A percentile compares a stretch with the other conserved stretches of the same genome.
Evolutionary conservation across 495 filamentous ascomycete genomes (phyloP).

Genomic region (Penicillium odoratum): DNA sequence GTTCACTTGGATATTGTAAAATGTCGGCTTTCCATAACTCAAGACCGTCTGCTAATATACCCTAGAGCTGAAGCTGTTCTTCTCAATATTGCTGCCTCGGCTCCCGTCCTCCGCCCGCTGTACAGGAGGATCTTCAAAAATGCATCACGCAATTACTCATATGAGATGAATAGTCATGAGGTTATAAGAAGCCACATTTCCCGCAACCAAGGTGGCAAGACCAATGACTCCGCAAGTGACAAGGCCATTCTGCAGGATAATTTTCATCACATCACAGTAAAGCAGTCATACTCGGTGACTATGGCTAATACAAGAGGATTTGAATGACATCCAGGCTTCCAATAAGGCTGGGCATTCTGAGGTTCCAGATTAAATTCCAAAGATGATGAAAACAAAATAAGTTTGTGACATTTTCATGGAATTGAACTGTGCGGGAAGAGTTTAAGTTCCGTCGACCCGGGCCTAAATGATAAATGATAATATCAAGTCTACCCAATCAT

Average conservation of each 20-base stretch:
- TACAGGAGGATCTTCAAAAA: background rate
- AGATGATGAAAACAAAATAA: background rate
- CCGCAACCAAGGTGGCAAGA: background rate
- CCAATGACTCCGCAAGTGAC: background rate
- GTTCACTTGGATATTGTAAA: conserved; percentile 3
- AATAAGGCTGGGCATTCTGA: background rate
- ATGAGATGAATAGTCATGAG: conserved; percentile 1
- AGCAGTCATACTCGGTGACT: background rate
- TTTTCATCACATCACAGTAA: background rate
- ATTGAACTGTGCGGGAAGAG: no score
- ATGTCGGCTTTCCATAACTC: background rate
- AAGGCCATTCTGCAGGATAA: background rate
- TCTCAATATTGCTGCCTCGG: conserved; percentile 2
- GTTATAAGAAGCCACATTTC: background rate
- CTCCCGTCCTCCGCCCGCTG: conserved; percentile 1
- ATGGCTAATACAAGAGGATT: background rate
- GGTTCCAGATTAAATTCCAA: no score
- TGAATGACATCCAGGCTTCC: background rate
- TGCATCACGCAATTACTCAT: background rate
- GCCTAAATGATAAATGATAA: no score
- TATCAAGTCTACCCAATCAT: no score
- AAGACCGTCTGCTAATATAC: background rate
- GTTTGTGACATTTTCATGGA: background rate
- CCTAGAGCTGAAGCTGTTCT: conserved; percentile 2
- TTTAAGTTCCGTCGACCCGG: no score